Evolutionary conservation across 441 rosid genomes (phyloP), one percentile per base, ranked within the genome.

Genomic region (Populus hybrid): DNA sequence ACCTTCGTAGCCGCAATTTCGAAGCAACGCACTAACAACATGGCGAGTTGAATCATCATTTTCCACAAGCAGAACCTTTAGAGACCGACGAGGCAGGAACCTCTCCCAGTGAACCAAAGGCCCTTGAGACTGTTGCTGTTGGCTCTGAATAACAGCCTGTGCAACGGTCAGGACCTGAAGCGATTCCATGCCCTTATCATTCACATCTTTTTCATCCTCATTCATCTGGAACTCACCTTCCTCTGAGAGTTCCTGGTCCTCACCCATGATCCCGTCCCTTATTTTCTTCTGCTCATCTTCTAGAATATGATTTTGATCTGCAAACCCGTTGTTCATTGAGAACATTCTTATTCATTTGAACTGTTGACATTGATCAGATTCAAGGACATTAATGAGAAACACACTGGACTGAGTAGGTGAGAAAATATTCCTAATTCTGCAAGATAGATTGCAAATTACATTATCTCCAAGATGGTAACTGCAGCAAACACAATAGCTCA

Each of bases 21-120:
- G 81, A 66, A 89, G 87, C 70, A 89, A 74, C 40, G 90, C 88
- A 28, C 75, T 75, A 42, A 89, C 85, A 71, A 87, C 84, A 72
- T 84, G 86, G 20, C 90, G 81, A 38, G 92, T 87, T 30, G 90
- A 85, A 77, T 87, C 86, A 70, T 89, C 90, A 30, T 74, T 83
- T 76, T 89, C 90, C n/a, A 85, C 92, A 78, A 89, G 80, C 65
- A 89, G 84, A 82, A 89, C 90, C 81, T 86, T 89, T 30, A 89
- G 82, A 67, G 89, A 84, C 69, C 80, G 82, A 68, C 75, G 57
- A 10, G 90, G 84, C 38, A 88, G 79, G 78, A 88, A 82, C 73
- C 78, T 82, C 79, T 88, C 85, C 90, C 88, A 82, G 30, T 40
- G n/a, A 64, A 84, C 79, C 28, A 65, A n/a, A 70, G 88, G 78